phyloP scores from a whole-genome alignment of 306 rosid genomes.

The Betula pendula region DNA sequence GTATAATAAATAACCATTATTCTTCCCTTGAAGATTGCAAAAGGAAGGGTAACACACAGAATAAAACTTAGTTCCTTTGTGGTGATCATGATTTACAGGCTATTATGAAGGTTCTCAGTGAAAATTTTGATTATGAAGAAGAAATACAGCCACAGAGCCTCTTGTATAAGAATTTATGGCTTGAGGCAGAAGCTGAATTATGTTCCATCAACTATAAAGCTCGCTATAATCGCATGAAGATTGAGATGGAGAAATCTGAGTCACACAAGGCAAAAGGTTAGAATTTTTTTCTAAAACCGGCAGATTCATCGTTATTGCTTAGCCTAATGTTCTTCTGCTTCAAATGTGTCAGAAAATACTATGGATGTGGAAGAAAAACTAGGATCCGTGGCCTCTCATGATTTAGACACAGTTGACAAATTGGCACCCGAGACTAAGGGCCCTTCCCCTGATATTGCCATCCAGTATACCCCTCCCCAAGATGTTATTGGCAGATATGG shows the following conservation, averaged over 20 bases:
- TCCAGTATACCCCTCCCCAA: slow-evolving; percentile 14
- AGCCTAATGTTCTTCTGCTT: slow-evolving; percentile 27
- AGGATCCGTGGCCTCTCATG: slow-evolving; percentile 31
- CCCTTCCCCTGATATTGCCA: slow-evolving; percentile 32
- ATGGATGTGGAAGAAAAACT: slow-evolving; percentile 40
- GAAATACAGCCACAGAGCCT: slow-evolving; percentile 51
- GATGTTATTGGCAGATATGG: neutral
- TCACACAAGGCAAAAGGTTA: slow-evolving; percentile 54
- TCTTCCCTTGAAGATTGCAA: slow-evolving; percentile 10
- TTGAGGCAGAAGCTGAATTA: slow-evolving; percentile 92
- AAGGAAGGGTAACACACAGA: slow-evolving; percentile 2
- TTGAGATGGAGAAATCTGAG: slow-evolving; percentile 59
- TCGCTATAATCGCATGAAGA: slow-evolving; percentile 69
- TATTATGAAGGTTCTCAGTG: slow-evolving; percentile 66
- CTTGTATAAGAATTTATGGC: slow-evolving; percentile 86
- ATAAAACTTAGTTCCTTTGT: slow-evolving; percentile 10
- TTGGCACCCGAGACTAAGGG: slow-evolving; percentile 36
- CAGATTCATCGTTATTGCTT: slow-evolving; percentile 9
- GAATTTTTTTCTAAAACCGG: slow-evolving; percentile 2
- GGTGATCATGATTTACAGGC: slow-evolving; percentile 50
- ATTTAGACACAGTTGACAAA: slow-evolving; percentile 33
- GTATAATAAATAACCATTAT: neutral
- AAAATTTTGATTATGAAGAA: slow-evolving; percentile 61
- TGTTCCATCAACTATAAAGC: slow-evolving; percentile 67
- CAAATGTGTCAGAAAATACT: slow-evolving; percentile 34